These are phyloP conservation scores for Dichotomopilus funicola DNA, from an alignment of 2,329 filamentous ascomycete species.

Conservation along the genomic window DNA sequence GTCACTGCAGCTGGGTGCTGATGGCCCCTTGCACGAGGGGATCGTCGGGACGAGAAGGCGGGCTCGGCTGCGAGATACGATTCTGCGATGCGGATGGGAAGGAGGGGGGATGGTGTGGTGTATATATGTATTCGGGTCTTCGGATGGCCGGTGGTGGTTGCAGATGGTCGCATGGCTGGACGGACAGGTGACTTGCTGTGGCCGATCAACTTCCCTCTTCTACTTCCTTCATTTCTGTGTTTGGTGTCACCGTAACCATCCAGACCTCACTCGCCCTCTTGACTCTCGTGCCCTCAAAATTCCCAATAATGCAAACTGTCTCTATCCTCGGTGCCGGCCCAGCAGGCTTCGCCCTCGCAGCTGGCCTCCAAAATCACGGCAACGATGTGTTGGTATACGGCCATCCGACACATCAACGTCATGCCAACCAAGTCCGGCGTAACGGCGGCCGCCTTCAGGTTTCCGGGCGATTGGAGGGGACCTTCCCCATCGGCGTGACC, in stretches of 20 bases:
- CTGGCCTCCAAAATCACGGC: background rate
- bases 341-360: conserved; percentile 1
- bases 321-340: conserved; percentile 2
- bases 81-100: no score
- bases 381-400: background rate
- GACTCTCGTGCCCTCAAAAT: background rate
- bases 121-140: no score
- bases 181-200: no score
- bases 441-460: background rate
- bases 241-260: background rate
- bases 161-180: no score
- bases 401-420: background rate
- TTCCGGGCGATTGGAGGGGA: background rate
- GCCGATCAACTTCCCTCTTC: no score
- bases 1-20: no score
- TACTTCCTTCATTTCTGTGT: no score
- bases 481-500: background rate
- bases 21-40: no score
- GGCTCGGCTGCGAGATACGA: no score
- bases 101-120: no score
- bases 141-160: no score
- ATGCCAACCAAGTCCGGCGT: background rate
- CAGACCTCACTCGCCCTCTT: background rate
- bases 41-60: no score
- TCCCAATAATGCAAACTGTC: background rate